Evolutionary conservation across 306 rosid species (phyloP).

Genomic region (Corylus heterophylla): DNA sequence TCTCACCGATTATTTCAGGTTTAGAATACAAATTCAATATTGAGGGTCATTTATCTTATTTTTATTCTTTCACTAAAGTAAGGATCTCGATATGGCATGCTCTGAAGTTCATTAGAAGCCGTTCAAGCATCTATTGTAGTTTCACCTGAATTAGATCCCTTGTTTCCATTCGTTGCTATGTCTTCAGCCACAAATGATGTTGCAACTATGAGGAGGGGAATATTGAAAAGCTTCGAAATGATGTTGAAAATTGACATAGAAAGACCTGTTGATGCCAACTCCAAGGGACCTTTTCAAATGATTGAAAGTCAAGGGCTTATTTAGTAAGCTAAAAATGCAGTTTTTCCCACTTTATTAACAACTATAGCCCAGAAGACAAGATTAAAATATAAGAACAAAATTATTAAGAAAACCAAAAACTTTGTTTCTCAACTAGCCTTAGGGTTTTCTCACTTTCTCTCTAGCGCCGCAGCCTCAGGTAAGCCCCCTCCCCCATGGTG

Average conservation of each 20-base stretch:
- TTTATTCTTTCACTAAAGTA: background rate
- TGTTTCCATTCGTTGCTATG: constrained; percentile 51
- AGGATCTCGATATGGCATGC: background rate
- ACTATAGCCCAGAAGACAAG: background rate
- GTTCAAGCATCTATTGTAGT: background rate
- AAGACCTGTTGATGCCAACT: constrained; percentile 93
- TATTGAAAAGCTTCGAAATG: constrained; percentile 82
- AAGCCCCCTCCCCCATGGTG: no score
- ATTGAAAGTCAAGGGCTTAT: background rate
- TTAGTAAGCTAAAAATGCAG: background rate
- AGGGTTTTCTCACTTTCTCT: no score
- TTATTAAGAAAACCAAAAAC: no score
- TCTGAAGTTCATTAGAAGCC: background rate
- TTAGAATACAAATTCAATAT: constrained; percentile 19
- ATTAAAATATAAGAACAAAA: no score
- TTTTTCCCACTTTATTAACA: background rate
- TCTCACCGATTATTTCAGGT: constrained; percentile 17
- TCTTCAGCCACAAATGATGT: constrained; percentile 98
- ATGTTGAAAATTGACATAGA: constrained; percentile 87
- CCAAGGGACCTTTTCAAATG: constrained; percentile 59
- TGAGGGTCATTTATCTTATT: background rate
- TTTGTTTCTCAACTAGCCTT: no score
- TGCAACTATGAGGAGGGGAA: constrained; percentile 93
- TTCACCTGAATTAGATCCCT: constrained; percentile 61
- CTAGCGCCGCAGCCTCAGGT: no score